Evolutionary conservation across 495 filamentous ascomycete genomes (phyloP).

Genomic region (Podospora tetraspora): DNA sequence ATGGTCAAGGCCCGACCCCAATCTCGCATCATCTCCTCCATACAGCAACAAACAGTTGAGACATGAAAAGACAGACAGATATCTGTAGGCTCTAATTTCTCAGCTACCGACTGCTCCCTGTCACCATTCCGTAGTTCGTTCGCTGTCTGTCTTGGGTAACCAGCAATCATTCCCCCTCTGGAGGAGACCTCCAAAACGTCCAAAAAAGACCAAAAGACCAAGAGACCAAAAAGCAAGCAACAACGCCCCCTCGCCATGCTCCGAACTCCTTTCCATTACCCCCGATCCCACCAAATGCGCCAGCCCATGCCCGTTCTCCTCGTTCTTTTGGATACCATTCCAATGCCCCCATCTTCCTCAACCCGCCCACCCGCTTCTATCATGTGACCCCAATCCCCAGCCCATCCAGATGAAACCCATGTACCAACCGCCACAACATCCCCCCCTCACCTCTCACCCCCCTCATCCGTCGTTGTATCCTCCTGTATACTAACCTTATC

Average conservation of each 20-base stretch:
- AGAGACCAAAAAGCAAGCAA: background rate
- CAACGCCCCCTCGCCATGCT: background rate
- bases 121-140: background rate
- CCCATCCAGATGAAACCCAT: background rate
- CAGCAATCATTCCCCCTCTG: background rate
- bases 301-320: background rate
- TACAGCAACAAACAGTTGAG: background rate
- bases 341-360: background rate
- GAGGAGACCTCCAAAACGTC: background rate
- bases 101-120: background rate
- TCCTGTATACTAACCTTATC: conserved; percentile 39
- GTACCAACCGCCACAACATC: too few species aligned
- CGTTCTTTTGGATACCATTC: background rate
- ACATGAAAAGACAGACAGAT: background rate
- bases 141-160: background rate
- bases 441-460: background rate
- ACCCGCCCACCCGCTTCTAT: background rate
- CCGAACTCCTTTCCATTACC: background rate
- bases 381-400: background rate
- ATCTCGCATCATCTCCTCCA: background rate
- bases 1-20: background rate
- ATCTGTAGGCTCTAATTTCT: background rate
- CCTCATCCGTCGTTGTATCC: conserved; percentile 45
- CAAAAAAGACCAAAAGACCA: background rate
- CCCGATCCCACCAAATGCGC: background rate